phyloP scores from a whole-genome alignment of 345 rosid genomes.

The Boechera retrofracta region DNA sequence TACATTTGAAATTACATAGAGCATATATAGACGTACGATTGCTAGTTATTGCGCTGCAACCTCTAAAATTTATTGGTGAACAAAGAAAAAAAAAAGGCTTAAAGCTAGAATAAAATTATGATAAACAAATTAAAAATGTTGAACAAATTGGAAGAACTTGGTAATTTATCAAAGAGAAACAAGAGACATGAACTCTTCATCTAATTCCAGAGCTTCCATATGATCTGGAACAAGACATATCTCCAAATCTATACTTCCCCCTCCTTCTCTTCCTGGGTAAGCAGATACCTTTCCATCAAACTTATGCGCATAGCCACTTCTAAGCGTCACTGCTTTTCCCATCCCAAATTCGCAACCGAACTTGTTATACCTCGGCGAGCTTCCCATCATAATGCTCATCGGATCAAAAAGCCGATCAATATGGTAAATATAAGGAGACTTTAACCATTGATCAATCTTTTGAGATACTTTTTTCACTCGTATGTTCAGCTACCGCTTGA shows the following conservation, averaged over 20 bases:
- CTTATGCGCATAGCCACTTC: conserved; percentile 76
- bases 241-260: conserved; percentile 74
- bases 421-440: conserved; percentile 52
- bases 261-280: conserved; percentile 72
- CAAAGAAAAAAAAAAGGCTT: neutral
- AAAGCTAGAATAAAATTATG: too few relatives aligned
- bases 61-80: neutral
- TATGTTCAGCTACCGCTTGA: conserved; percentile 53
- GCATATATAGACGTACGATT: neutral
- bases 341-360: conserved; percentile 79
- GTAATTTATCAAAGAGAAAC: conserved; percentile 33
- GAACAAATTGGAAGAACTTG: neutral
- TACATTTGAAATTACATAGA: neutral
- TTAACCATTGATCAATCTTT: conserved; percentile 54
- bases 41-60: neutral
- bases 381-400: conserved; percentile 68
- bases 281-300: conserved; percentile 70
- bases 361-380: conserved; percentile 81
- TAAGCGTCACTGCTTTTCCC: conserved; percentile 73
- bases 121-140: too few relatives aligned
- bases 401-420: conserved; percentile 57
- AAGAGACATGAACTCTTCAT: conserved; percentile 56
- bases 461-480: conserved; percentile 44
- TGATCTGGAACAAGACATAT: conserved; percentile 60
- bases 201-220: conserved; percentile 68